Percentiles rank a stretch among this genome's conserved stretches.
These are phyloP conservation scores for Jackrogersella minutella DNA, from an alignment of 495 filamentous ascomycete species.

Conservation along the genomic window DNA sequence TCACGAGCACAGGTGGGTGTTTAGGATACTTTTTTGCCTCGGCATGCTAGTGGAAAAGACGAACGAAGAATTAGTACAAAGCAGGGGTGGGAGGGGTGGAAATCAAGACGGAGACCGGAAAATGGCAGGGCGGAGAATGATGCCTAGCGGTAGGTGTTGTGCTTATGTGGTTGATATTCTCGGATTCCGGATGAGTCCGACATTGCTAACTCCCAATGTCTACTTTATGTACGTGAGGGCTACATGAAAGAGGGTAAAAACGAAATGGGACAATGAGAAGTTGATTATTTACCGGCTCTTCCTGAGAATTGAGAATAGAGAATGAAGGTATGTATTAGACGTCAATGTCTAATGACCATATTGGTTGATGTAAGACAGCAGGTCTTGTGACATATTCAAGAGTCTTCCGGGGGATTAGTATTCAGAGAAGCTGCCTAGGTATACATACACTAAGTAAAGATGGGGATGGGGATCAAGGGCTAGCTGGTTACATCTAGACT, in stretches of 20 bases:
- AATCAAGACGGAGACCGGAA: neutral
- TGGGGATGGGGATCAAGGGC: too few species aligned
- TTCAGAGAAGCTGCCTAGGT: neutral
- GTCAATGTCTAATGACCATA: conserved; percentile 21
- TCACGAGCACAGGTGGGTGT: neutral
- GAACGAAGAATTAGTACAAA: conserved; percentile 6
- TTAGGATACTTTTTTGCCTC: neutral
- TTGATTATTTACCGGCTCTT: conserved; percentile 8
- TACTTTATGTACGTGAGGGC: conserved; percentile 2
- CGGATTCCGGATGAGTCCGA: conserved; percentile 20
- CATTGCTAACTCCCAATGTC: neutral
- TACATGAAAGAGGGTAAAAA: neutral
- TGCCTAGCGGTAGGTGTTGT: conserved; percentile 7
- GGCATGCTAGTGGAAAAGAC: conserved; percentile 7
- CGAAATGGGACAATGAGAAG: neutral
- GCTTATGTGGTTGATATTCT: conserved; percentile 13
- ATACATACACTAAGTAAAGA: neutral
- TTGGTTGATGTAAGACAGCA: conserved; percentile 1
- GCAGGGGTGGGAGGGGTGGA: neutral
- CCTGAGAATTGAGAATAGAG: neutral
- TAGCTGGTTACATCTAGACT: too few species aligned
- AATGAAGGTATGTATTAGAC: neutral
- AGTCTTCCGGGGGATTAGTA: neutral
- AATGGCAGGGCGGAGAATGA: conserved; percentile 2
- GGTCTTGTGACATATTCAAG: conserved; percentile 3